phyloP scores from a whole-genome alignment of 768 basidiomycete genomes.

The Russula foetens region DNA sequence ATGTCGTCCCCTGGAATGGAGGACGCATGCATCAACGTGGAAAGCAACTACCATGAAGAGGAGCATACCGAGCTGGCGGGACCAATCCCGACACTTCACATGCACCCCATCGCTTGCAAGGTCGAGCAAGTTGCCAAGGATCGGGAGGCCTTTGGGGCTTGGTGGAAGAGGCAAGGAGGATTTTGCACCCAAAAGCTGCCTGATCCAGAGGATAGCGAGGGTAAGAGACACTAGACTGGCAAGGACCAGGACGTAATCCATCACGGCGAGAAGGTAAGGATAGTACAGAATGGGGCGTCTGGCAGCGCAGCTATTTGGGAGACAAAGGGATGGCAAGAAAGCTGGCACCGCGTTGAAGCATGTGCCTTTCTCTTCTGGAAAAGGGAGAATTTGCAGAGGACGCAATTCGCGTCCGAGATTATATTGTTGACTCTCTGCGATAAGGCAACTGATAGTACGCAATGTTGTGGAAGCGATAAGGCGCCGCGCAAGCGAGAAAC shows the following conservation, averaged over 20 bases:
- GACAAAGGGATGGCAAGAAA: neutral
- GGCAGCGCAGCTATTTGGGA: neutral
- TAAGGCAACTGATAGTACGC: neutral
- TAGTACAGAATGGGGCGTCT: neutral
- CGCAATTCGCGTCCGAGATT: neutral
- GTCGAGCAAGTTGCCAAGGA: constrained; percentile 24
- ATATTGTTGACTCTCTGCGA: neutral
- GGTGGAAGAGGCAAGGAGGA: constrained; percentile 19
- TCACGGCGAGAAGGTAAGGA: neutral
- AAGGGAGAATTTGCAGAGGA: too few species aligned
- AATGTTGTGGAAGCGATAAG: neutral
- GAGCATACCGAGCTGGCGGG: constrained; percentile 20
- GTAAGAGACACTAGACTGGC: neutral
- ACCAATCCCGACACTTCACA: constrained; percentile 21
- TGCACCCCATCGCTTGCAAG: constrained; percentile 19
- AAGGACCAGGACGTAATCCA: constrained; percentile 6
- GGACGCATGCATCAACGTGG: neutral
- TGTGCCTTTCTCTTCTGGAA: too few species aligned
- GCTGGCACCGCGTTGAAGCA: neutral
- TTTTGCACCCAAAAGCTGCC: neutral
- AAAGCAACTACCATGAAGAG: neutral
- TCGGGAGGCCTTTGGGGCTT: constrained; percentile 18
- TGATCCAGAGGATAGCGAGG: constrained; percentile 9
- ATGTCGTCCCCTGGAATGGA: constrained; percentile 11
- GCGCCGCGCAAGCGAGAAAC: neutral